A percentile compares a stretch with the other conserved stretches of the same genome.
These are phyloP conservation scores for Cercis canadensis DNA, from an alignment of 306 rosid species.

Conservation along the genomic window DNA sequence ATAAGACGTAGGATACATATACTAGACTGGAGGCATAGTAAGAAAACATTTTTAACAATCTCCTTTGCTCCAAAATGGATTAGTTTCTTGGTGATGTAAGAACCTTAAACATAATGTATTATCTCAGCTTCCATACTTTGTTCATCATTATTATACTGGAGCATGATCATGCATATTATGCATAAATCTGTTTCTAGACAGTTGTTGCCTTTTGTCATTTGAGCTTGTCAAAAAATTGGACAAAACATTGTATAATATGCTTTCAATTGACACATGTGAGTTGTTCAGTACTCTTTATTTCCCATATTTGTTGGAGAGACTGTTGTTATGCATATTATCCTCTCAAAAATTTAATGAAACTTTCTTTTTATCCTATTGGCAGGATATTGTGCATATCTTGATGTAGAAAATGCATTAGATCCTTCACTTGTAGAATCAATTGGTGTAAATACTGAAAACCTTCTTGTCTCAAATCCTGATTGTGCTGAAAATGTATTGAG, in stretches of 20 bases:
- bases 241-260: constrained; percentile 10
- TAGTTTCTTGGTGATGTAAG: no score
- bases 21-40: no score
- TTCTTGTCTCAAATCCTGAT: constrained; percentile 75
- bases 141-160: background rate
- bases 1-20: no score
- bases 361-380: constrained; percentile 40
- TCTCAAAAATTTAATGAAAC: constrained; percentile 26
- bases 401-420: constrained; percentile 85
- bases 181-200: background rate
- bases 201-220: background rate
- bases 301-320: constrained; percentile 13
- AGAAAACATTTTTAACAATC: no score
- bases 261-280: constrained; percentile 4
- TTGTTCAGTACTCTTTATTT: constrained; percentile 8
- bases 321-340: constrained; percentile 5
- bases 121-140: background rate
- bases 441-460: constrained; percentile 74
- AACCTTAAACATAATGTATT: no score
- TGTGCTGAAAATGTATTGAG: constrained; percentile 82
- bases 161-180: background rate
- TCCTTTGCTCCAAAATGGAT: no score
- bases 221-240: background rate
- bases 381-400: constrained; percentile 92
- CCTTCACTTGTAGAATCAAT: constrained; percentile 78